phyloP scores from a whole-genome alignment of 2,329 filamentous ascomycete genomes.

The Triangularia setosa region DNA sequence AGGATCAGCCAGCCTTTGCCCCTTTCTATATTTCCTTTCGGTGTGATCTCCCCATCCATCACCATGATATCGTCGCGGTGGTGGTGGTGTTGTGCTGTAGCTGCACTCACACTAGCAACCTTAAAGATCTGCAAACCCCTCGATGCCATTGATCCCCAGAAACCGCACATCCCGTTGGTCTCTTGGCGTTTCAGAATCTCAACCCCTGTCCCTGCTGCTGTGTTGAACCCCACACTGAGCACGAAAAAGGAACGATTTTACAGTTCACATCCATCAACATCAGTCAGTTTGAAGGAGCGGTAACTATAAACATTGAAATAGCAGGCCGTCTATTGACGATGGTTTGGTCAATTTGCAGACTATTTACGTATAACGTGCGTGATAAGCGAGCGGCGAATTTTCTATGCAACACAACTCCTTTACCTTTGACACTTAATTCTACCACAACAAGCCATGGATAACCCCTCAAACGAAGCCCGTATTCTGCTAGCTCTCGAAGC shows the following conservation, averaged over 20 bases:
- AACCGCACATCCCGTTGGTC: background rate
- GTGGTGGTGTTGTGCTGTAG: background rate
- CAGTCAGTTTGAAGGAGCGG: background rate
- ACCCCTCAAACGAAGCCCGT: too few species aligned
- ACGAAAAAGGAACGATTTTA: background rate
- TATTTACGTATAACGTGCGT: too few species aligned
- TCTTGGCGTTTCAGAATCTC: conserved; percentile 1
- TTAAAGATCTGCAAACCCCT: background rate
- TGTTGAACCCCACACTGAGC: background rate
- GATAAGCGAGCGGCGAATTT: too few species aligned
- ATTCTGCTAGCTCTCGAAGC: too few species aligned
- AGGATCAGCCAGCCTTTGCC: background rate
- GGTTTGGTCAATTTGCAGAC: background rate
- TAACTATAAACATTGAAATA: background rate
- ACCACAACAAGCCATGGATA: too few species aligned
- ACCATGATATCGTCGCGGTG: background rate
- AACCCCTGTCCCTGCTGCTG: background rate
- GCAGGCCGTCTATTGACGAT: background rate
- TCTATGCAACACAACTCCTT: too few species aligned
- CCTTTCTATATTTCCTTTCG: background rate
- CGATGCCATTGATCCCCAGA: background rate
- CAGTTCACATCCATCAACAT: background rate
- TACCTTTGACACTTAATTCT: too few species aligned
- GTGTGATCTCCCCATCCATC: background rate
- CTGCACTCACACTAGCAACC: background rate